These are phyloP conservation scores for Hibiscus tridactylites DNA, from an alignment of 345 rosid genomes.

Conservation along the genomic window DNA sequence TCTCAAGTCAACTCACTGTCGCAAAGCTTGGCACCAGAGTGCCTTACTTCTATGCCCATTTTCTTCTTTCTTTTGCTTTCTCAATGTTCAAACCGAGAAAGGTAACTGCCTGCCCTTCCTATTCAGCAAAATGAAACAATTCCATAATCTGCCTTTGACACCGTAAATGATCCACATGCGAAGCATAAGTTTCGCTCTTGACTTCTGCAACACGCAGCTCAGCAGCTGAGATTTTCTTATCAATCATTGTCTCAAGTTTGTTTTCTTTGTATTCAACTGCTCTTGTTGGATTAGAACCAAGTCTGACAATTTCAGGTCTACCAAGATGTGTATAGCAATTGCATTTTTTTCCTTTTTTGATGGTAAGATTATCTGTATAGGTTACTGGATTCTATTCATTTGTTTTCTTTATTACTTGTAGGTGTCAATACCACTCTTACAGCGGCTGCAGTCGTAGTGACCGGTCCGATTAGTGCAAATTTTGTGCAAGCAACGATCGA, in stretches of 20 bases:
- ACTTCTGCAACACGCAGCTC: constrained; percentile 78
- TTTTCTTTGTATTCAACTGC: constrained; percentile 95
- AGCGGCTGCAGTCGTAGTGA: constrained; percentile 89
- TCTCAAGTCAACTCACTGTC: too few species aligned
- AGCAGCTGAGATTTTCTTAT: constrained; percentile 91
- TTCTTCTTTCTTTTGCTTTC: constrained; percentile 54
- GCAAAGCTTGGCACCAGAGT: too few species aligned
- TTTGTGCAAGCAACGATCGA: constrained; percentile 16
- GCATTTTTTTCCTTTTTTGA: constrained; percentile 83
- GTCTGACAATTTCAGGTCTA: constrained; percentile 67
- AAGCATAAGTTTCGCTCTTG: background rate
- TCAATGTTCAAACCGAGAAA: constrained; percentile 95
- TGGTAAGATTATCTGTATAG: constrained; percentile 30
- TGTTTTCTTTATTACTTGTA: constrained; percentile 23
- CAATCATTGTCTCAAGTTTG: constrained; percentile 63
- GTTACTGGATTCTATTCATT: background rate
- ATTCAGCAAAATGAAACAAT: too few species aligned
- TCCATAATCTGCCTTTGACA: too few species aligned
- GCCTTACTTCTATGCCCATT: too few species aligned
- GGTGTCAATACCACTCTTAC: constrained; percentile 89
- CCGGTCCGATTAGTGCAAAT: constrained; percentile 87
- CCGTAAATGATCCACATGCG: too few species aligned
- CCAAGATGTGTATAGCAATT: constrained; percentile 89
- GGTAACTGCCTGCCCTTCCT: constrained; percentile 24
- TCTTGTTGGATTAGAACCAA: constrained; percentile 64